Evolutionary conservation across 441 rosid genomes (phyloP), one percentile per base, ranked within the genome.

Genomic region (Euphorbia celastroides): DNA sequence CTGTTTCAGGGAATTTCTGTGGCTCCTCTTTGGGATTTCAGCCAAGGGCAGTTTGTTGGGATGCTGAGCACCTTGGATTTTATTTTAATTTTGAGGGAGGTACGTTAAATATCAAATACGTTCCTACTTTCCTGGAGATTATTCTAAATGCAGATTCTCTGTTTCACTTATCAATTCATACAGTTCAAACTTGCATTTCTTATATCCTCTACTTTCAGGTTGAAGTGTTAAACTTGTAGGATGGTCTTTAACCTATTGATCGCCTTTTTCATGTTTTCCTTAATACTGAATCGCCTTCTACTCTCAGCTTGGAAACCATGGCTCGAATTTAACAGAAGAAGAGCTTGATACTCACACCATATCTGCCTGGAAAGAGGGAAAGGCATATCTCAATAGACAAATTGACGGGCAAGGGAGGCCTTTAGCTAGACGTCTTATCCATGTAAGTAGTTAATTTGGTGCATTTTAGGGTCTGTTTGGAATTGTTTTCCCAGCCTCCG

Each of bases 291-390:
- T 58, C 7, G 22, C 62, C 59, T 69, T 78, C 67, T 63, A 67
- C 57, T 68, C 66, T 68, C 83, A 86, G 90, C 86, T 86, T 70
- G 86, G 86, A 57, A 86, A 75, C 70, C 81, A 75, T 70, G 85
- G 90, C 20, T 83, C 90, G 44, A 83, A 83, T 70, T 72, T 86
- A 78, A 86, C 90, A 1, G 86, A 86, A 74, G 90, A 86, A 80
- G 90, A 86, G 72, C 88, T 86, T 56, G 91, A 81, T 67, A 84
- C 84, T 3, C 91, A 86, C 73, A 80, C 88, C 17, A 86, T 86
- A 70, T 81, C 88, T 20, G 90, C 90, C 59, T 86, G 90, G 90
- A 86, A 86, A 66, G 90, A 82, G 71, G 88, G 83, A 59, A 83
- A 84, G 75, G 80, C 83, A 54, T 82, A 79, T 69, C 38, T 83